Evolutionary conservation across 768 basidiomycete species (phyloP), one percentile per base, ranked within the genome.

Genomic region (Tulasnella sp.): DNA sequence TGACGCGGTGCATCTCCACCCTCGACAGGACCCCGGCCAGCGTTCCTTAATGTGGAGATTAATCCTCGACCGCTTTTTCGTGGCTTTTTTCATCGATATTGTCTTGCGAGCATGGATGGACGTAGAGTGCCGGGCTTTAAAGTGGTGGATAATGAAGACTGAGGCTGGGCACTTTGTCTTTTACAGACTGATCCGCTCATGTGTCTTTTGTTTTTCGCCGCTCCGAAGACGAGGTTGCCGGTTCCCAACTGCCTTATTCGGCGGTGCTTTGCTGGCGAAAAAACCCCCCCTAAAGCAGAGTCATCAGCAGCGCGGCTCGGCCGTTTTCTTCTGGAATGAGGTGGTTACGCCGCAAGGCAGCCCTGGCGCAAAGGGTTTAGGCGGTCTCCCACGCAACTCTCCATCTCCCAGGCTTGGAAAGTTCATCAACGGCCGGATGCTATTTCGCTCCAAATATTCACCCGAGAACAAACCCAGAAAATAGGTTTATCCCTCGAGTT

Each of bases 101-200:
- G n/a, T 7, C 7, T 51, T n/a, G 51, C 11, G 61, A 26, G 2
- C 11, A 35, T 32, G 23, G 26, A 32, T 35, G 32, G 16, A 16
- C 61, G 26, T 26, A 67, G 26, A 35, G 61, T 15, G 32, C 61
- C 61, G 61, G 61, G 61, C 15, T 67, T 67, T 67, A 13, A 32
- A 67, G 61, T 35, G 61, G 15, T 29, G 32, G 61, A 67, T 67
- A 67, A 51, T 51, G 61, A 35, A 29, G 26, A 35, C 61, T 29
- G 61, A 67, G 26, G 61, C 61, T 26, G 32, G 57, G 61, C 32
- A 67, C 61, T 67, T 67, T 67, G 61, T 67, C 61, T 67, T 67
- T 67, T 67, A 67, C 61, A 67, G 61, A 67, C 32, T 67, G 61
- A 67, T 67, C 61, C 61, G 61, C 61, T 67, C 61, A 32, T 67